Evolutionary conservation across 768 basidiomycete genomes (phyloP).

Genomic region (Boletus vinaceobasis): DNA sequence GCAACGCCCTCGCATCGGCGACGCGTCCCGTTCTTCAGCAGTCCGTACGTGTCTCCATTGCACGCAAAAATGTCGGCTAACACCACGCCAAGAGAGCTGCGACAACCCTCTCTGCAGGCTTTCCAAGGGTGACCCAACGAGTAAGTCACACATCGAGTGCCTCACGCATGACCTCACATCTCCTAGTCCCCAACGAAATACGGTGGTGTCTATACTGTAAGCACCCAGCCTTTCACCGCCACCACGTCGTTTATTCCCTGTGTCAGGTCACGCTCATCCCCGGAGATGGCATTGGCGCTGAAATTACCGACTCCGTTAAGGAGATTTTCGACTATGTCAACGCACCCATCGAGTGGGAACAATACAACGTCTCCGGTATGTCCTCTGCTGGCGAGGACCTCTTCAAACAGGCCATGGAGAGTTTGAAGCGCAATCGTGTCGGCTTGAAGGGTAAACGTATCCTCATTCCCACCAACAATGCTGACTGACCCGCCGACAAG

Average conservation of each 20-base stretch:
- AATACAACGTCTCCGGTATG: conserved; percentile 96
- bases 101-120: conserved; percentile 75
- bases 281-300: conserved; percentile 95
- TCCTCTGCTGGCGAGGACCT: conserved; percentile 91
- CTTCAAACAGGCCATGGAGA: conserved; percentile 98
- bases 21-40: conserved; percentile 52
- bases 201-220: conserved; percentile 87
- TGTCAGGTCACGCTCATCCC: conserved; percentile 91
- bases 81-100: conserved; percentile 52
- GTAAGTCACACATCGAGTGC: conserved; percentile 39
- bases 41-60: conserved; percentile 42
- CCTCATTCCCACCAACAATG: not conserved
- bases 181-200: conserved; percentile 82
- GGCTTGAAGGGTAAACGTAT: conserved; percentile 84
- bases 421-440: conserved; percentile 94
- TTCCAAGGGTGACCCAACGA: conserved; percentile 69
- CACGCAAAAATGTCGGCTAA: not conserved
- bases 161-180: conserved; percentile 4
- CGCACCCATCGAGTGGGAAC: conserved; percentile 98
- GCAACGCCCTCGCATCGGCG: conserved; percentile 56
- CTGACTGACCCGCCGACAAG: conserved; percentile 39
- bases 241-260: conserved; percentile 21
- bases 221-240: conserved; percentile 23
- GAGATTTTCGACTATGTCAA: conserved; percentile 98
- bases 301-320: conserved; percentile 98